A percentile compares a stretch with the other conserved stretches of the same genome.
Conservation (phyloP, 305 asterid genomes). For the Salvia sclarea region DNA sequence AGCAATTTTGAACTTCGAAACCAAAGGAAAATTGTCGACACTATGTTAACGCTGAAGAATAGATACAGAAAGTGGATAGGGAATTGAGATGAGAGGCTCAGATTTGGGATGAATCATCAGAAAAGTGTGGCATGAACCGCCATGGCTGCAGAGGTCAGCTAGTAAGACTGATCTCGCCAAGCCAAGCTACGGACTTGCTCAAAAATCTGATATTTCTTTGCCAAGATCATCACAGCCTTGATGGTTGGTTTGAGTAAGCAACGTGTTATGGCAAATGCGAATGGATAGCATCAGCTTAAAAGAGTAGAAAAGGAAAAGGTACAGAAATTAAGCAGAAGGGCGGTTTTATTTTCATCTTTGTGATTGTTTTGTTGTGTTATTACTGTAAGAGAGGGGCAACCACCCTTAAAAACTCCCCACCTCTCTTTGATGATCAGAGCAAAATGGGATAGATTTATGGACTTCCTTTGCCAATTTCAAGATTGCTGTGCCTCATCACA, state of each 20-base stretch:
- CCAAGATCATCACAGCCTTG: slow-evolving; percentile 32
- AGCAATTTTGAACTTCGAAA: too few species aligned
- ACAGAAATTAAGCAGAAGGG: not conserved
- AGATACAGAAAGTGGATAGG: not conserved
- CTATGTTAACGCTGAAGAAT: too few species aligned
- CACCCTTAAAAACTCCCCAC: slow-evolving; percentile 20
- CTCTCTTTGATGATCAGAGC: not conserved
- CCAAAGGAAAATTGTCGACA: too few species aligned
- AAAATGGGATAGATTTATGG: too few species aligned
- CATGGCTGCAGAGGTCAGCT: slow-evolving; percentile 35
- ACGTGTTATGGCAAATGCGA: too few species aligned
- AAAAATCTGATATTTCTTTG: not conserved
- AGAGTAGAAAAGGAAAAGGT: not conserved
- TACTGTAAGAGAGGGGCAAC: not conserved
- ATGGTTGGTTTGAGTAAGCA: not conserved
- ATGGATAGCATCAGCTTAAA: not conserved
- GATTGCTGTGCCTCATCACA: too few species aligned
- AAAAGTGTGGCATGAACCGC: slow-evolving; percentile 18
- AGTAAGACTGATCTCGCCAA: slow-evolving; percentile 26
- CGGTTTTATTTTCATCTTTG: not conserved
- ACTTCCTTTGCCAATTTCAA: not conserved
- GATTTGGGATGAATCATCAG: slow-evolving; percentile 11
- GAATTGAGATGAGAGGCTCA: slow-evolving; percentile 30
- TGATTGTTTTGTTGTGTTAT: too few species aligned
- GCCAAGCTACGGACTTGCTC: slow-evolving; percentile 35